phyloP scores from a whole-genome alignment of 345 rosid species.

The Crucihimalaya himalaica region DNA sequence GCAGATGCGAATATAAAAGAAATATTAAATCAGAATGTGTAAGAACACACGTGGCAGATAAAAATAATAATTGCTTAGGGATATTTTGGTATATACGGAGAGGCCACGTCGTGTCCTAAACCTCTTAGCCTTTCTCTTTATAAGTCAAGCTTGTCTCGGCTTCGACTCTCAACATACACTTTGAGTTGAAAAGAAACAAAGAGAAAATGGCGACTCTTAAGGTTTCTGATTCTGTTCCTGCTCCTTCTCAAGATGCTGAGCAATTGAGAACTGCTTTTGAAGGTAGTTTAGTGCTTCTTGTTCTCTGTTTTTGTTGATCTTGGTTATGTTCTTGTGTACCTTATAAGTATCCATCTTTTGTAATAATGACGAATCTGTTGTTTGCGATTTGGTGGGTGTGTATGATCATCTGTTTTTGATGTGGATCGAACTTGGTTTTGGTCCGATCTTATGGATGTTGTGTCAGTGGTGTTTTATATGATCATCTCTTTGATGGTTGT shows the following conservation, averaged over 20 bases:
- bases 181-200: neutral
- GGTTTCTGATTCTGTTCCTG: conserved; percentile 52
- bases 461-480: conserved; percentile 14
- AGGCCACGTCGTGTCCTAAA: conserved; percentile 36
- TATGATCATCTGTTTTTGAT: conserved; percentile 16
- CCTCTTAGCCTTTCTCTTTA: conserved; percentile 33
- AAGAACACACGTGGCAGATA: conserved; percentile 28
- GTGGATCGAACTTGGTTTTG: neutral
- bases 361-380: neutral
- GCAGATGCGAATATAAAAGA: neutral
- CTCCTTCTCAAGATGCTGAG: conserved; percentile 65
- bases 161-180: conserved; percentile 40
- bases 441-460: neutral
- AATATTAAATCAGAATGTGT: neutral
- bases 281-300: conserved; percentile 41
- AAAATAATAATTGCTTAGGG: neutral
- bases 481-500: conserved; percentile 15
- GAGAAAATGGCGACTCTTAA: conserved; percentile 59
- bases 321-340: neutral
- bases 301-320: conserved; percentile 19
- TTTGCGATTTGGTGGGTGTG: neutral
- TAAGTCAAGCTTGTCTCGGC: conserved; percentile 32
- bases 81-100: conserved; percentile 33
- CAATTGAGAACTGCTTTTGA: conserved; percentile 66
- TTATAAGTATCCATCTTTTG: neutral